A percentile compares a stretch with the other conserved stretches of the same genome.
These are phyloP conservation scores for Aphanoascus verrucosus DNA, from an alignment of 2,329 filamentous ascomycete genomes.

Conservation along the genomic window DNA sequence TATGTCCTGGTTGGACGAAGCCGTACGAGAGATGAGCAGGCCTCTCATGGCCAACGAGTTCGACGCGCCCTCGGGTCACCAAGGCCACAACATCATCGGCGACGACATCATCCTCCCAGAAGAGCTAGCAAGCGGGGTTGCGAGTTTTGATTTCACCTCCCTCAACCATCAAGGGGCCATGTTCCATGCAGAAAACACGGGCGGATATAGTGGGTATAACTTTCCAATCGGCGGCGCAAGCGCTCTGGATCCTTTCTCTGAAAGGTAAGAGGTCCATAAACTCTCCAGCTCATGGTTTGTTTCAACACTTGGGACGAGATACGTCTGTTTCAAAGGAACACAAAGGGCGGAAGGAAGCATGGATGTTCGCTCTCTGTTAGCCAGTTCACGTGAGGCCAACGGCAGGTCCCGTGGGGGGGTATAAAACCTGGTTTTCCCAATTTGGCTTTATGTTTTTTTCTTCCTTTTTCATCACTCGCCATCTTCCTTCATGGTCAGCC, in stretches of 20 bases:
- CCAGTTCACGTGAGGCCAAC: not conserved
- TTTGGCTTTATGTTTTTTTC: not conserved
- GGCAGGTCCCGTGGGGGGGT: not conserved
- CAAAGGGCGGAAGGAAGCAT: not conserved
- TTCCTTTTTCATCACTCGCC: not conserved
- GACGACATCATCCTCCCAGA: not conserved
- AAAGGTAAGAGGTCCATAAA: too few relatives aligned
- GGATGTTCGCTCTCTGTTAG: not conserved
- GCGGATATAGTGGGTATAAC: not conserved
- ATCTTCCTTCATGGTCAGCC: not conserved
- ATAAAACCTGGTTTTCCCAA: not conserved
- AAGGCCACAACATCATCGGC: not conserved
- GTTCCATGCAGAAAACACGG: too few relatives aligned
- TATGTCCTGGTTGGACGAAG: conserved; percentile 2
- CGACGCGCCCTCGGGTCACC: not conserved
- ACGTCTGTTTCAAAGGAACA: not conserved
- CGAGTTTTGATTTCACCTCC: too few relatives aligned
- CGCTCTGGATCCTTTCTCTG: not conserved
- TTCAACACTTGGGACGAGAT: not conserved
- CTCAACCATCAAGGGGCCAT: too few relatives aligned
- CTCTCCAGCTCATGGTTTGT: too few relatives aligned
- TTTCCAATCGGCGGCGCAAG: not conserved
- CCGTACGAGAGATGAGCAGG: not conserved
- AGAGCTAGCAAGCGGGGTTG: too few relatives aligned
- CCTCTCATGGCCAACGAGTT: not conserved